These are phyloP conservation scores for Cyathus striatus DNA, from an alignment of 768 basidiomycete genomes.

Conservation along the genomic window DNA sequence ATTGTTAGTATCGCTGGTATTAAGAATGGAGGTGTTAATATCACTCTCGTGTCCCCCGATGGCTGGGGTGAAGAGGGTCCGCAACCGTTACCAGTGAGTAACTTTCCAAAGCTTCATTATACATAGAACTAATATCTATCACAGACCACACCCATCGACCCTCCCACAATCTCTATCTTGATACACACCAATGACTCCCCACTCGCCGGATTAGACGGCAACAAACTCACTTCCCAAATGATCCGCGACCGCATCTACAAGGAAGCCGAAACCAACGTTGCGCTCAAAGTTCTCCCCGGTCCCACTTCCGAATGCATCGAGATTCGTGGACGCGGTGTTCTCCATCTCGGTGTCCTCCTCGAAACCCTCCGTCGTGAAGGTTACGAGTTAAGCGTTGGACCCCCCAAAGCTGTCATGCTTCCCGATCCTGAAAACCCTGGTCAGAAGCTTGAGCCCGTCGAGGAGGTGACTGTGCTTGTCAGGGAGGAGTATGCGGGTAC, in stretches of 20 bases:
- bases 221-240: slow-evolving; percentile 43
- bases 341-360: slow-evolving; percentile 46
- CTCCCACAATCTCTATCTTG: slow-evolving; percentile 44
- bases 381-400: slow-evolving; percentile 40
- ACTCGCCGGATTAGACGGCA: slow-evolving; percentile 39
- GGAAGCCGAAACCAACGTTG: slow-evolving; percentile 49
- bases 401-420: slow-evolving; percentile 46
- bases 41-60: slow-evolving; percentile 37
- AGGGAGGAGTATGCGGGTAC: slow-evolving; percentile 41
- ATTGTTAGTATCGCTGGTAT: slow-evolving; percentile 45
- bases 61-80: slow-evolving; percentile 39
- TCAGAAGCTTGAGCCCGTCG: slow-evolving; percentile 39
- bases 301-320: slow-evolving; percentile 46
- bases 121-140: background rate
- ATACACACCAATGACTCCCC: slow-evolving; percentile 45
- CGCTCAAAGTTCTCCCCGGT: slow-evolving; percentile 42
- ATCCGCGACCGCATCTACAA: slow-evolving; percentile 43
- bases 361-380: slow-evolving; percentile 46
- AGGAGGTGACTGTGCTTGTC: slow-evolving; percentile 39
- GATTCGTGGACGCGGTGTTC: slow-evolving; percentile 42
- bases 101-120: background rate
- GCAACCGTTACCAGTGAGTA: slow-evolving; percentile 30
- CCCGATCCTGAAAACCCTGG: slow-evolving; percentile 32
- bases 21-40: slow-evolving; percentile 41
- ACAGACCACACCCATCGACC: slow-evolving; percentile 43